Evolutionary conservation across 1,139 yeast genomes (phyloP), one percentile per base, ranked within the genome.

Genomic region (Geotrichum klebahnii): DNA sequence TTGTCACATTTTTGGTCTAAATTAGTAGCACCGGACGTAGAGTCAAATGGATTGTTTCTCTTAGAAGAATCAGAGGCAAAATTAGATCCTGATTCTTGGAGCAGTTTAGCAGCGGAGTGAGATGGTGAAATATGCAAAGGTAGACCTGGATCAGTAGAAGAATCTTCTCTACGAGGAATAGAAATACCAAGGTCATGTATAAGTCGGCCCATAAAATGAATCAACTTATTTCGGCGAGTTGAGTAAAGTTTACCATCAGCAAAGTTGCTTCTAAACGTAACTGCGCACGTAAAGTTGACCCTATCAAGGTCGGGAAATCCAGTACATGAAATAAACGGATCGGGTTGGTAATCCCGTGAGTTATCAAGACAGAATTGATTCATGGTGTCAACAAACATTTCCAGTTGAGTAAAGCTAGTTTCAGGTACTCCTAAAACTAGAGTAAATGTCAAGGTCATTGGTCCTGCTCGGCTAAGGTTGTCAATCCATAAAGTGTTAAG

Each of bases 401-500:
- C 70, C 26, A 71, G 56, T 38, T 69, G 68, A 39, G 64, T 71
- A 19, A 61, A 50, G 1, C 66, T 61, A 2, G 74, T 71, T 32
- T 67, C 73, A 9, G 73, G 73, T 14, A 69, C 50, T 5, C 72
- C 73, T 5, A 68, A 56, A 3, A 50, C 52, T 26, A 69, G 53
- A 16, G 53, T 55, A 46, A 62, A 58, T 12, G 57, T 53, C 8
- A 65, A 59, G 26, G 61, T 56, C 65, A 64, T 63, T 17, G 67
- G 65, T 1, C 69, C 69, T 4, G 75, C 66, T 23, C 75, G 62
- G 22, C 68, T 63, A 31, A 67, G 47, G 53, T 71, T 71, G 51
- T 70, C 73, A 48, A 71, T 66, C 65, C 70, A 71, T 19, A 65
- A 59, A 2, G 70, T 61, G 55, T 69, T 70, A 32, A 71, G 61